Percentiles rank a stretch among this genome's conserved stretches.
Evolutionary conservation across 148 eudicot genomes (phyloP).

Genomic region (Camellia lanceoleosa): DNA sequence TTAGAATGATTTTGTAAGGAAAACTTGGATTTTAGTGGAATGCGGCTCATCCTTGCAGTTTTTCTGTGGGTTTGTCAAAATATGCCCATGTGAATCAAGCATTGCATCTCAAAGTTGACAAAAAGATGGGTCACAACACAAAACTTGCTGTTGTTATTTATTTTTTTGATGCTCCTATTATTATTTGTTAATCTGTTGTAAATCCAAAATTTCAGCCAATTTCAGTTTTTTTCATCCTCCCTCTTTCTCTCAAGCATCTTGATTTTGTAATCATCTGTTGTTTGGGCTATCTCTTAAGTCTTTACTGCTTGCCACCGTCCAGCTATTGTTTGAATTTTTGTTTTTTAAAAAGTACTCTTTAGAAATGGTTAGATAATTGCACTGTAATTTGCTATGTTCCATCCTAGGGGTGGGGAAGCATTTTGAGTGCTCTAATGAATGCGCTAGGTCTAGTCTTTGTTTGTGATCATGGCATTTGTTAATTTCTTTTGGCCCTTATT

Average conservation of each 20-base stretch:
- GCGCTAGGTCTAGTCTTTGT: background rate
- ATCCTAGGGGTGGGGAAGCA: background rate
- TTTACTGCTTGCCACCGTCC: background rate
- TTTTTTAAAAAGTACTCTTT: background rate
- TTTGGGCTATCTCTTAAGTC: background rate
- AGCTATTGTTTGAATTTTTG: background rate
- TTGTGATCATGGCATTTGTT: slow-evolving; percentile 3
- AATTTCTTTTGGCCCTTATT: background rate
- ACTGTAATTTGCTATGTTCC: background rate
- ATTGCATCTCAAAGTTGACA: background rate
- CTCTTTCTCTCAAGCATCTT: background rate
- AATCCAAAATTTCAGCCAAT: slow-evolving; percentile 2
- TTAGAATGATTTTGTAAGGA: background rate
- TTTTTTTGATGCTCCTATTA: background rate
- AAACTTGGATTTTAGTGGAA: background rate
- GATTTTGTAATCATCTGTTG: slow-evolving; percentile 1
- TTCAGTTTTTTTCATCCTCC: background rate
- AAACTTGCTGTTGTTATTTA: background rate
- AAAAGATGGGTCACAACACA: background rate
- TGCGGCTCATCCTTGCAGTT: background rate
- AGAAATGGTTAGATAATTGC: background rate
- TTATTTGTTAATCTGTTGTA: background rate
- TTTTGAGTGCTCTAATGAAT: background rate
- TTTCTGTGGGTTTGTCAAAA: background rate
- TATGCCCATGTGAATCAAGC: background rate